Base-by-base conservation (phyloP, 2,329 filamentous ascomycete species). In the Aaosphaeria pasadenensis region DNA sequence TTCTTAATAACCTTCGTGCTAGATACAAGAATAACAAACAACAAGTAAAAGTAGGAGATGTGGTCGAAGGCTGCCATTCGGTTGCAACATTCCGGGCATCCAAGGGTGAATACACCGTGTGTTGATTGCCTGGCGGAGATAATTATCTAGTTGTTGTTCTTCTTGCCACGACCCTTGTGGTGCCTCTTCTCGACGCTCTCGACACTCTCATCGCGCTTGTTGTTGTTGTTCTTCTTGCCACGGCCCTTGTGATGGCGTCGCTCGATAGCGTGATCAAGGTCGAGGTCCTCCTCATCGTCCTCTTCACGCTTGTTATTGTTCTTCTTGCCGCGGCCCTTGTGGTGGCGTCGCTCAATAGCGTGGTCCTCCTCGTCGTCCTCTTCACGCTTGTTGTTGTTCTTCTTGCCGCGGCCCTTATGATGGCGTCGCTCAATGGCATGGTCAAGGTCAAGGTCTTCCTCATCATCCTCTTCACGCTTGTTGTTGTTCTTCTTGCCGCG, bases 381-480 rank as follows among this genome's bases (percentile, higher is more conserved):
- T 36, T 36, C 9, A 36, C 33, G 33, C 9, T 17, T 9, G 24
- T n/a, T 28, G 17, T n/a, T 46, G 42, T 48, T 50, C 43, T 48
- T 50, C 32, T 49, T 49, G 45, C 51, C 53, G 41, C 52, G 54
- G 32, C 54, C 53, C 30, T 52, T 51, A 30, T 54, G 51, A 30
- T 53, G 46, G 4, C 46, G 47, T 13, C 42, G 43, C 39, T 44
- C 32, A 32, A 33, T 41, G 32, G 13, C 41, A 1, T 43, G 3
- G 40, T 40, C 17, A 24, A 24, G 17, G 17, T 24, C 17, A 24
- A 24, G 17, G 17, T 24, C 17, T 24, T 36, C 33, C 29, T 35
- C 4, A 11, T 48, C 46, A 9, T 32, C 35, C 11, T 39, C 42
- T 30, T 40, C 44, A 4, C 44, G 33, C n/a, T 36, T 36, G 33